Evolutionary conservation across 2,329 filamentous ascomycete species (phyloP).

Genomic region (Diplocarpon mali): DNA sequence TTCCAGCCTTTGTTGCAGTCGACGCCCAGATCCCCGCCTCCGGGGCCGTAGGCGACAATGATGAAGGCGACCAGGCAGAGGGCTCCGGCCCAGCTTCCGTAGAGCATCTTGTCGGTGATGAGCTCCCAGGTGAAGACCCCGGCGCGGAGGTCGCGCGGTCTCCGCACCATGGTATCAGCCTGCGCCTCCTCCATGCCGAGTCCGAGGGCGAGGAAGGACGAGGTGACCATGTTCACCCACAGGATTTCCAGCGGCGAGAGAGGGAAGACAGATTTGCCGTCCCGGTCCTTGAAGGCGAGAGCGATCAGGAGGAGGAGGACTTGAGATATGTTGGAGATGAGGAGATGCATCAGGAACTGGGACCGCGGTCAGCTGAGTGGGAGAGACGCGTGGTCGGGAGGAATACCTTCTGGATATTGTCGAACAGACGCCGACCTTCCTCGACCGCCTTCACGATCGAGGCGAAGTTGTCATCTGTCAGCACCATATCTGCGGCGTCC

Average conservation of each 20-base stretch:
- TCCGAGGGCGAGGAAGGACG: constrained; percentile 59
- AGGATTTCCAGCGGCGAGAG: constrained; percentile 63
- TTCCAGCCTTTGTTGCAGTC: constrained; percentile 47
- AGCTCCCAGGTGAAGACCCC: constrained; percentile 56
- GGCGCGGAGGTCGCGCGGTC: constrained; percentile 47
- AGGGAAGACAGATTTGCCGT: constrained; percentile 53
- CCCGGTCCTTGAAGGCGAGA: constrained; percentile 53
- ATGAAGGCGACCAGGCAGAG: constrained; percentile 52
- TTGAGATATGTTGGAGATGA: constrained; percentile 61
- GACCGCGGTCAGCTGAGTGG: neutral
- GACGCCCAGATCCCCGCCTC: constrained; percentile 41
- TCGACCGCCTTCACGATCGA: constrained; percentile 92
- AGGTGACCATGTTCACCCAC: constrained; percentile 68
- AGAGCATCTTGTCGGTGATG: constrained; percentile 55
- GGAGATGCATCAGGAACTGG: constrained; percentile 51
- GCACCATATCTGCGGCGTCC: constrained; percentile 85
- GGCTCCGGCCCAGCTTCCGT: constrained; percentile 51
- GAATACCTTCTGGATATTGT: constrained; percentile 70
- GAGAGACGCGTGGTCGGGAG: neutral
- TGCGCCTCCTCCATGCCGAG: constrained; percentile 60
- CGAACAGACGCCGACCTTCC: constrained; percentile 97
- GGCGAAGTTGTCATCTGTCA: constrained; percentile 80
- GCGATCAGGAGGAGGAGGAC: constrained; percentile 58
- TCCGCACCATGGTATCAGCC: constrained; percentile 54
- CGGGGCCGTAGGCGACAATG: constrained; percentile 43